Evolutionary conservation across 139 green algal species (phyloP), one percentile per base, ranked within the genome.

Genomic region (Pleodorina starrii): DNA sequence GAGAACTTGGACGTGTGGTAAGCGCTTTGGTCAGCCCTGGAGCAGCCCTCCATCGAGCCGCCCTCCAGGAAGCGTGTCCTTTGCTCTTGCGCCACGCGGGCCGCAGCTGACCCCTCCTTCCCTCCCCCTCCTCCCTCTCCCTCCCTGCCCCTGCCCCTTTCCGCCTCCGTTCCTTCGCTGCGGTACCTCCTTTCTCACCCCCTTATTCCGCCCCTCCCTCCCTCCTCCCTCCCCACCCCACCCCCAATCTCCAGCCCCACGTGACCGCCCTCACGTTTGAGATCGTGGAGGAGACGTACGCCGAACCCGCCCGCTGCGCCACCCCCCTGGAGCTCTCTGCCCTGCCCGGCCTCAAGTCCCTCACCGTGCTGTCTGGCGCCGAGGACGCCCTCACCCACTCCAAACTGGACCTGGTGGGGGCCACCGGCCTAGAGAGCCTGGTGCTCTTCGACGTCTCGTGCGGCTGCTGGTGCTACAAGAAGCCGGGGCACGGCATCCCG

Each of bases 261-360:
- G 29, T 87, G 21, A 50, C 81, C n/a, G 83, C 68, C 7, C 48
- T 89, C 2, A 89, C 68, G 35, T 89, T 89, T 44, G 84, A 89
- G 46, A 89, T 89, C n/a, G 84, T 89, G 48, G 84, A 89, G 68
- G 84, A 89, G 84, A 89, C 84, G 5, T 89, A 89, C 51, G 84
- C 84, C 5, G 84, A 89, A 69, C 84, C 84, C 5, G 27, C 84
- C 32, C 48, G 68, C 27, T 35, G 38, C 7, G 14, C 69, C 48
- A 42, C 48, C 32, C 84, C 84, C 21, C 46, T 89, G 69, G 84
- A 89, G 36, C 69, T 89, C 7, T 89, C 84, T 0, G 36, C 14
- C 1, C 69, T 89, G 48, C 84, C 84, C 1, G 84, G 84, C 21
- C 69, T 89, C 69, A 81, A 82, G n/a, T 59, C 48, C 21, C 69